phyloP scores from a whole-genome alignment of 768 basidiomycete species.

The Termitomyces sp. region DNA sequence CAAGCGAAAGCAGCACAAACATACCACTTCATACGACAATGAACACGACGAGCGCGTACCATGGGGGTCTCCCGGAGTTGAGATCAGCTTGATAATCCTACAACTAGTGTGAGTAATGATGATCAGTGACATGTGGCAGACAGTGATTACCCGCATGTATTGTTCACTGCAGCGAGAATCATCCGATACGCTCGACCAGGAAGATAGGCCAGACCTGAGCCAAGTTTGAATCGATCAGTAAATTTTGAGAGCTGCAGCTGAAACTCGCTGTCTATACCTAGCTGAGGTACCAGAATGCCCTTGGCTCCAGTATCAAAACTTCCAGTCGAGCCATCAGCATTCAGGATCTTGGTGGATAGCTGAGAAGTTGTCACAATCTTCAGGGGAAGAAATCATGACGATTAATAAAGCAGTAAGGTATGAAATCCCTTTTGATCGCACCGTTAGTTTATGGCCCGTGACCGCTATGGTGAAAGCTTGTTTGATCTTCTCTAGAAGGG shows the following conservation, averaged over 20 bases:
- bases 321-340: conserved; percentile 60
- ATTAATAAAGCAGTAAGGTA: neutral
- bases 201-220: conserved; percentile 35
- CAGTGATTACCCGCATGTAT: conserved; percentile 31
- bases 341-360: conserved; percentile 64
- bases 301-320: conserved; percentile 62
- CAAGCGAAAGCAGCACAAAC: neutral
- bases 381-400: neutral
- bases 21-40: conserved; percentile 19
- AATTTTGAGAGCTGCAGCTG: conserved; percentile 1
- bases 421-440: conserved; percentile 21
- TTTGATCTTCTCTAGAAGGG: conserved; percentile 50
- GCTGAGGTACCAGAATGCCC: conserved; percentile 64
- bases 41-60: conserved; percentile 11
- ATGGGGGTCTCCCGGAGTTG: conserved; percentile 28
- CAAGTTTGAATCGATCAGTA: neutral
- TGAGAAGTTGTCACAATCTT: conserved; percentile 60
- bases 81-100: conserved; percentile 29
- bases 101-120: neutral
- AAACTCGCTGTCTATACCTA: conserved; percentile 39
- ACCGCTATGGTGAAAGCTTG: conserved; percentile 49
- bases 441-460: conserved; percentile 46
- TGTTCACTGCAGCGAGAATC: conserved; percentile 31
- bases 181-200: conserved; percentile 37
- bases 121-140: neutral